Conservation (phyloP, 306 rosid genomes). For the Prosopis cineraria region DNA sequence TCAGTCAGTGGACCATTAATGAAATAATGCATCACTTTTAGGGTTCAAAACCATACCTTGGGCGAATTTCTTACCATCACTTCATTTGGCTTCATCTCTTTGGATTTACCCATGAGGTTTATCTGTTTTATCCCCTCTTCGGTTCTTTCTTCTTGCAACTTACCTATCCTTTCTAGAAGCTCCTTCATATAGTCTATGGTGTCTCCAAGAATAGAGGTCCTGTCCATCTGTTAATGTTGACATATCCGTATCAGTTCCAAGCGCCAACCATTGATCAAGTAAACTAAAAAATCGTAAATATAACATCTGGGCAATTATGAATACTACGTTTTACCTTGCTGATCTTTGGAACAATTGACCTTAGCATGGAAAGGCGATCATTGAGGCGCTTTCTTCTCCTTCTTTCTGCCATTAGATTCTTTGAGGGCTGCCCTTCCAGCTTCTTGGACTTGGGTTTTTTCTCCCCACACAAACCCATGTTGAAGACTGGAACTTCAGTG, state of each 20-base stretch:
- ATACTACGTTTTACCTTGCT: slow-evolving; percentile 66
- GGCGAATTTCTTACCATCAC: slow-evolving; percentile 80
- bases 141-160: slow-evolving; percentile 70
- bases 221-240: slow-evolving; percentile 74
- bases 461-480: slow-evolving; percentile 65
- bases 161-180: slow-evolving; percentile 80
- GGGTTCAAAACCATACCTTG: slow-evolving; percentile 55
- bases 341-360: slow-evolving; percentile 92
- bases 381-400: slow-evolving; percentile 81
- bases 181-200: slow-evolving; percentile 97
- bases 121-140: slow-evolving; percentile 55
- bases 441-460: slow-evolving; percentile 57
- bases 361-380: slow-evolving; percentile 86
- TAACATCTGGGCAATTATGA: slow-evolving; percentile 21
- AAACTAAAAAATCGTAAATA: slow-evolving; percentile 4
- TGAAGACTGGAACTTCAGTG: slow-evolving; percentile 52
- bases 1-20: slow-evolving; percentile 1
- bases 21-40: slow-evolving; percentile 13
- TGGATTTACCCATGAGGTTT: slow-evolving; percentile 54
- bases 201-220: slow-evolving; percentile 97
- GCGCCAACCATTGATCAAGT: slow-evolving; percentile 15
- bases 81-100: slow-evolving; percentile 69
- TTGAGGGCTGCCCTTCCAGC: slow-evolving; percentile 84
- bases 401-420: slow-evolving; percentile 95
- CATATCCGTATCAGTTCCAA: slow-evolving; percentile 29